These are phyloP conservation scores for Quillaja saponaria DNA, from an alignment of 306 rosid genomes.

Conservation along the genomic window DNA sequence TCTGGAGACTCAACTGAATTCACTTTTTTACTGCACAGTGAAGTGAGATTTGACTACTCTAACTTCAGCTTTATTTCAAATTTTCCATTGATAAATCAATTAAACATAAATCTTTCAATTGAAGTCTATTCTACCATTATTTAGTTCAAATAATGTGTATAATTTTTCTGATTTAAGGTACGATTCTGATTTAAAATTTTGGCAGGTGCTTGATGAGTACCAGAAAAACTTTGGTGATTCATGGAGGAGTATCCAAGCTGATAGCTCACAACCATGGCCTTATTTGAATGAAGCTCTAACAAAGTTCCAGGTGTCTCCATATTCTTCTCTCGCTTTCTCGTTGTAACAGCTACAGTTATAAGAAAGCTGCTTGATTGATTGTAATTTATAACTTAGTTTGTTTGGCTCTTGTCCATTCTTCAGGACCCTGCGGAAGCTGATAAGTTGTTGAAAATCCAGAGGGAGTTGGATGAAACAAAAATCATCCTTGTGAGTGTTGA, in stretches of 20 bases:
- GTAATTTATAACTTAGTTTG: background rate
- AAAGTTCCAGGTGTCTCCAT: constrained; percentile 70
- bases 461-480: constrained; percentile 98
- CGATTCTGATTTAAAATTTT: constrained; percentile 23
- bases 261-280: constrained; percentile 74
- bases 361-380: constrained; percentile 15
- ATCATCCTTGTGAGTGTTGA: constrained; percentile 82
- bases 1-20: background rate
- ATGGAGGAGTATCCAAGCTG: constrained; percentile 69
- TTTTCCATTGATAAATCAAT: too few species aligned
- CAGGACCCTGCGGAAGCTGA: constrained; percentile 99
- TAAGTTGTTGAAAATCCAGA: constrained; percentile 88
- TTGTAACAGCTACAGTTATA: constrained; percentile 21
- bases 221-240: constrained; percentile 77
- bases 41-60: background rate
- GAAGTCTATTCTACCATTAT: too few species aligned
- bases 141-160: background rate
- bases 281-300: constrained; percentile 75
- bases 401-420: constrained; percentile 20
- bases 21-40: background rate
- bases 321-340: background rate
- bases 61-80: background rate
- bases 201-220: constrained; percentile 85
- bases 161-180: constrained; percentile 7
- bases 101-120: too few species aligned